Percentiles rank a stretch among this genome's conserved stretches.
phyloP scores from a whole-genome alignment of 2,329 filamentous ascomycete genomes.

The Epichloe bromicola region DNA sequence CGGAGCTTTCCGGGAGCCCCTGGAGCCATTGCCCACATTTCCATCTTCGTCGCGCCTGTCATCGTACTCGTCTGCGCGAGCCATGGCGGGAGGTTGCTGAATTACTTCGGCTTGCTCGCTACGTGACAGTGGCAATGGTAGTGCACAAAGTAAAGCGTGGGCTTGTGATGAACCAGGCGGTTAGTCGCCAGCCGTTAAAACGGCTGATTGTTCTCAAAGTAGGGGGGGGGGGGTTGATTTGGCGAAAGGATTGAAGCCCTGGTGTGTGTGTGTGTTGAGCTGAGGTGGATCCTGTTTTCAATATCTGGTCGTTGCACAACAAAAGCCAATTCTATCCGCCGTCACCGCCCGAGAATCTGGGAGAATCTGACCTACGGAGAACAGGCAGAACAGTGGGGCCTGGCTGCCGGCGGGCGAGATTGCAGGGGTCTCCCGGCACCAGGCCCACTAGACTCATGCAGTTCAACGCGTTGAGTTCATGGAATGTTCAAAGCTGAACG shows the following conservation, averaged over 20 bases:
- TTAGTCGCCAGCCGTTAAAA: background rate
- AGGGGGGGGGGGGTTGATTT: background rate
- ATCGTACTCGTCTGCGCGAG: constrained; percentile 13
- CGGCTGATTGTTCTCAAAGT: too few relatives aligned
- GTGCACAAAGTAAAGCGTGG: constrained; percentile 3
- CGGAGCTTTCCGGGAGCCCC: constrained; percentile 10
- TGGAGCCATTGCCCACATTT: constrained; percentile 9
- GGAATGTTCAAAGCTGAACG: too few relatives aligned
- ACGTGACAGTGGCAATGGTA: background rate
- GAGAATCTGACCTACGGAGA: too few relatives aligned
- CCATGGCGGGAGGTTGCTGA: constrained; percentile 12
- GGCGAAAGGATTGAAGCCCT: background rate
- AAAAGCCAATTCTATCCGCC: background rate
- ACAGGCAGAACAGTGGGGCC: too few relatives aligned
- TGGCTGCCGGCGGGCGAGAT: too few relatives aligned
- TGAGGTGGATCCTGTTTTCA: background rate
- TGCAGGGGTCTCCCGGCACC: too few relatives aligned
- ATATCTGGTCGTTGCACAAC: too few relatives aligned
- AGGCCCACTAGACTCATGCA: too few relatives aligned
- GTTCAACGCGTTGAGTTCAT: too few relatives aligned
- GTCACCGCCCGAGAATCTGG: background rate
- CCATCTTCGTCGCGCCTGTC: constrained; percentile 4
- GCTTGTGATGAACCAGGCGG: background rate
- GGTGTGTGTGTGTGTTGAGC: background rate
- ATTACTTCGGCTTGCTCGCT: background rate